Evolutionary conservation across 2,329 filamentous ascomycete species (phyloP).

Genomic region (Nemania sp.): DNA sequence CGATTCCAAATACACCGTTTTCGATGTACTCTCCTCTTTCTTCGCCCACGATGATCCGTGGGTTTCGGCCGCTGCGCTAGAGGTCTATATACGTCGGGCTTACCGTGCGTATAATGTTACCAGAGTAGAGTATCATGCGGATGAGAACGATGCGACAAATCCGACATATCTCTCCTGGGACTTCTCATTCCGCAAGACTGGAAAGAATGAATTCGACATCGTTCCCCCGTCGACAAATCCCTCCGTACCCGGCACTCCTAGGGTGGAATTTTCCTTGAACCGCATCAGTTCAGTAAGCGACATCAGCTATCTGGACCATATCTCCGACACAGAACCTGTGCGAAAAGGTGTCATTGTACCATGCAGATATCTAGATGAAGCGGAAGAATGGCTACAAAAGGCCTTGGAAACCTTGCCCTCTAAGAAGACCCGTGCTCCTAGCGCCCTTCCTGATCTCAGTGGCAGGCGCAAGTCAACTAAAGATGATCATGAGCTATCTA

Average conservation of each 20-base stretch:
- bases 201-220: constrained; percentile 85
- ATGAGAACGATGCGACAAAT: constrained; percentile 62
- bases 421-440: constrained; percentile 59
- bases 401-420: constrained; percentile 82
- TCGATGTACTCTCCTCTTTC: constrained; percentile 93
- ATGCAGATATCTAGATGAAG: constrained; percentile 90
- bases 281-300: constrained; percentile 95
- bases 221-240: constrained; percentile 78
- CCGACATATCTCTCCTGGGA: constrained; percentile 90
- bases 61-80: constrained; percentile 90
- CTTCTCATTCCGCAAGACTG: constrained; percentile 91
- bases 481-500: constrained; percentile 78
- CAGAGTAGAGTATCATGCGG: constrained; percentile 82
- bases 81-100: constrained; percentile 93
- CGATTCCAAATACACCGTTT: constrained; percentile 97
- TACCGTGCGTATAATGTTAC: constrained; percentile 96
- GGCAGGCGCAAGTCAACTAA: constrained; percentile 69
- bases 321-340: constrained; percentile 73
- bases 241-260: constrained; percentile 80
- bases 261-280: constrained; percentile 66
- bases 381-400: constrained; percentile 81
- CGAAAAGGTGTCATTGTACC: constrained; percentile 95
- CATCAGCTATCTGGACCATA: constrained; percentile 82
- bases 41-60: constrained; percentile 93
- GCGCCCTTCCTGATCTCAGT: constrained; percentile 72